These are phyloP conservation scores for Quercus rubra DNA, from an alignment of 306 rosid species.

Conservation along the genomic window DNA sequence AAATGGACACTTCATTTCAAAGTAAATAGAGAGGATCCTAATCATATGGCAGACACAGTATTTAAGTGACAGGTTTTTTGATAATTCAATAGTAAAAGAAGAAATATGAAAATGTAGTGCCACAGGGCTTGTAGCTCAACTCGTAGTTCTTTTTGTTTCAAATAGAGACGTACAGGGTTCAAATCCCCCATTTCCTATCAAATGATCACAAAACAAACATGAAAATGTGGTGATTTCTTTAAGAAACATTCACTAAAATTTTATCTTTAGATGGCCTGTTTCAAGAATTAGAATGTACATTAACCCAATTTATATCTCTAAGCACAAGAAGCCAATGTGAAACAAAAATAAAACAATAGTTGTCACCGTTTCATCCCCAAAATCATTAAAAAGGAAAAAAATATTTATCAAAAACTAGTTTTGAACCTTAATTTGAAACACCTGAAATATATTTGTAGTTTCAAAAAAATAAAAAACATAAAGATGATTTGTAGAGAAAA, in stretches of 20 bases:
- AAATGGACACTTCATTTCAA: too few relatives aligned
- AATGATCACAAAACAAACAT: background rate
- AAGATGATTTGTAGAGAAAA: background rate
- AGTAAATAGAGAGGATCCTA: too few relatives aligned
- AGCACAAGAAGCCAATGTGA: background rate
- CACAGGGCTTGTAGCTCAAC: too few relatives aligned
- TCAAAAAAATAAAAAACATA: background rate
- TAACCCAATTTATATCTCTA: background rate
- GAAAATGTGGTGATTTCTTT: background rate
- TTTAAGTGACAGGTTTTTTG: too few relatives aligned
- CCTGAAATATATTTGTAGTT: background rate
- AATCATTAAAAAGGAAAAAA: background rate
- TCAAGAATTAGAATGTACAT: background rate
- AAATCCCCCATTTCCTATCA: too few relatives aligned
- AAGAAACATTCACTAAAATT: background rate
- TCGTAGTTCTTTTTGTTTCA: too few relatives aligned
- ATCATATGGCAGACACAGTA: too few relatives aligned
- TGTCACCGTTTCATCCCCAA: background rate
- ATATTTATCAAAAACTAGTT: background rate
- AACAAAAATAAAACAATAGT: background rate
- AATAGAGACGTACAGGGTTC: too few relatives aligned
- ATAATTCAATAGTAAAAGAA: too few relatives aligned
- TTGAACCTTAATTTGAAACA: background rate
- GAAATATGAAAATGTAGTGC: too few relatives aligned
- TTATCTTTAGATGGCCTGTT: background rate